These are phyloP conservation scores for Ramicandelaber brevisporus DNA, from an alignment of 192 early-diverging fungal genomes.

Conservation along the genomic window DNA sequence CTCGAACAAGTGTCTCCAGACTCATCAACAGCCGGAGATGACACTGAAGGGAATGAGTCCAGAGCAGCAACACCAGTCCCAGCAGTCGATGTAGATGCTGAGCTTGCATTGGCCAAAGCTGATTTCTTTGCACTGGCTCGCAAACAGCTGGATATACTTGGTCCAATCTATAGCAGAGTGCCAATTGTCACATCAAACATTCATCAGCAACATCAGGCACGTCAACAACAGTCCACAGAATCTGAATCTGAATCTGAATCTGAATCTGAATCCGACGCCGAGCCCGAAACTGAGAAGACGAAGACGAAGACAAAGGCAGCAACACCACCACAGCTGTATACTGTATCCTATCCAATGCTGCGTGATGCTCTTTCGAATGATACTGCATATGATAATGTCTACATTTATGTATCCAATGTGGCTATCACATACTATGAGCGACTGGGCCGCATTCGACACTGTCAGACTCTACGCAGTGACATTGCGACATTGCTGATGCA, in stretches of 20 bases:
- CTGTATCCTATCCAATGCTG: conserved; percentile 12
- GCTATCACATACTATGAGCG: conserved; percentile 17
- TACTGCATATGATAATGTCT: conserved; percentile 17
- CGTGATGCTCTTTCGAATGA: conserved; percentile 11
- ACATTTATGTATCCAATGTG: conserved; percentile 15
- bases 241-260: background rate
- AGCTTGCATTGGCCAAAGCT: conserved; percentile 15
- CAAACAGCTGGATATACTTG: conserved; percentile 14
- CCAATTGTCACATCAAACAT: conserved; percentile 1
- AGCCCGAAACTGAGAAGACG: conserved; percentile 1
- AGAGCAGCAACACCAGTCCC: conserved; percentile 1
- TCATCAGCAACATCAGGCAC: background rate
- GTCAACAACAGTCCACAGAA: conserved; percentile 3
- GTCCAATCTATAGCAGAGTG: conserved; percentile 6
- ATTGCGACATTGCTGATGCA: conserved; percentile 11
- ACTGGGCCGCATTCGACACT: conserved; percentile 12
- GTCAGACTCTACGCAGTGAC: conserved; percentile 12
- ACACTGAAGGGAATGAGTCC: background rate
- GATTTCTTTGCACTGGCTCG: conserved; percentile 15
- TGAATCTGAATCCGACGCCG: background rate
- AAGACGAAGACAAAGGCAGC: background rate
- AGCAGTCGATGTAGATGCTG: no score
- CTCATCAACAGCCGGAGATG: conserved; percentile 2
- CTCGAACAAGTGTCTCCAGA: conserved; percentile 11
- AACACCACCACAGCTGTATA: background rate